A percentile compares a stretch with the other conserved stretches of the same genome.
Conservation (phyloP, 805 yeast species). For the Metschnikowia chrysomelidarum region DNA sequence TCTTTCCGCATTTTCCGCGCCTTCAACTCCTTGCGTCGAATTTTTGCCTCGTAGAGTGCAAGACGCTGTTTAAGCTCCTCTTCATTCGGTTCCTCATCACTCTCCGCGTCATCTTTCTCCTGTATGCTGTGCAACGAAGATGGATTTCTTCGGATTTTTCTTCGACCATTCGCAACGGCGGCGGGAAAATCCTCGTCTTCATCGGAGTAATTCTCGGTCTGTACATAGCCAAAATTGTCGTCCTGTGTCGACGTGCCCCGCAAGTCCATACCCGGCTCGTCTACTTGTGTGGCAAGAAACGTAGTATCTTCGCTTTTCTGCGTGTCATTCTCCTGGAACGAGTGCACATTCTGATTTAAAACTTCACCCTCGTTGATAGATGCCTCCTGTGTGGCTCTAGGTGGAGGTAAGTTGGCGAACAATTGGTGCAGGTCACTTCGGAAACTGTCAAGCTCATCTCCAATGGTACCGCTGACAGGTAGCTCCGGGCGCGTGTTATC, state of each 20-base stretch:
- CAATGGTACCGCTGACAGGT: conserved; percentile 7
- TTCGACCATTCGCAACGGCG: conserved; percentile 25
- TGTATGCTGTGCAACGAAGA: conserved; percentile 3
- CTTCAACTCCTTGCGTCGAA: conserved; percentile 34
- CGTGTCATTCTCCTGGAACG: conserved; percentile 23
- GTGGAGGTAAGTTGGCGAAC: conserved; percentile 32
- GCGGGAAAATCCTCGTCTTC: conserved; percentile 30
- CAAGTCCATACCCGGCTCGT: conserved; percentile 3
- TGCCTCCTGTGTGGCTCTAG: conserved; percentile 12
- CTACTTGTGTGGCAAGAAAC: conserved; percentile 20
- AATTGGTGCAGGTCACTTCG: conserved; percentile 13
- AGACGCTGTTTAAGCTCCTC: conserved; percentile 29
- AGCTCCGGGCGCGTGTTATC: conserved; percentile 13
- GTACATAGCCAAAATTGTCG: conserved; percentile 8
- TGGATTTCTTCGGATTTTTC: conserved; percentile 16
- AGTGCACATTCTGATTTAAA: conserved; percentile 16
- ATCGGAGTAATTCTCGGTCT: conserved; percentile 14
- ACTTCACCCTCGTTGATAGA: conserved; percentile 4
- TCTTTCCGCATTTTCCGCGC: conserved; percentile 42
- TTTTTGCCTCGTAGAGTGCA: conserved; percentile 39
- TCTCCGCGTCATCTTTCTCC: conserved; percentile 17
- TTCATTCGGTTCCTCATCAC: conserved; percentile 23
- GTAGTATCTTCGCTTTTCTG: conserved; percentile 18
- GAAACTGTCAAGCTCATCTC: conserved; percentile 3
- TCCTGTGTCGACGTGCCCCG: conserved; percentile 9